A percentile compares a stretch with the other conserved stretches of the same genome.
phyloP scores from a whole-genome alignment of 768 basidiomycete species.

The Pleurotus djamor region DNA sequence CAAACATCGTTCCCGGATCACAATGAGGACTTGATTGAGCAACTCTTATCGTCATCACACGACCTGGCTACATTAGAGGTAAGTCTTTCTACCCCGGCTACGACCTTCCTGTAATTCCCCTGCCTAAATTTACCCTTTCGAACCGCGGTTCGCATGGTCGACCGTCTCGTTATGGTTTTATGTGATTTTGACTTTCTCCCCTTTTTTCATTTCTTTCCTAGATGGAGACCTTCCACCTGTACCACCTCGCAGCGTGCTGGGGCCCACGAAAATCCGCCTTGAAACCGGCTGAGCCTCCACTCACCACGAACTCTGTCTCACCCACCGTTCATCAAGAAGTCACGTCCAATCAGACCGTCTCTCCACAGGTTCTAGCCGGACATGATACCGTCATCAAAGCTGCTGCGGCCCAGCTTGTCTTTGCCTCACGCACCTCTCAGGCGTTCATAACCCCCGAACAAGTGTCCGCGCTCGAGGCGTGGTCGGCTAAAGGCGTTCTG shows the following conservation, averaged over 20 bases:
- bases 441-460: slow-evolving; percentile 75
- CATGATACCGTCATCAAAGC: slow-evolving; percentile 53
- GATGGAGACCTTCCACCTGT: slow-evolving; percentile 88
- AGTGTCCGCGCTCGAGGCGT: slow-evolving; percentile 57
- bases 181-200: background rate
- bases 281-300: slow-evolving; percentile 32
- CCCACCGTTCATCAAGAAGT: slow-evolving; percentile 30
- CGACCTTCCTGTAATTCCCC: background rate
- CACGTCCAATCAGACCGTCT: slow-evolving; percentile 14
- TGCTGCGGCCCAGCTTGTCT: slow-evolving; percentile 81
- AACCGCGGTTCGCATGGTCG: background rate
- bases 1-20: slow-evolving; percentile 79
- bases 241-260: slow-evolving; percentile 79
- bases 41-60: slow-evolving; percentile 44
- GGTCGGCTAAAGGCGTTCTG: slow-evolving; percentile 60
- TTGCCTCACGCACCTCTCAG: slow-evolving; percentile 69
- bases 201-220: slow-evolving; percentile 19
- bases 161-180: background rate
- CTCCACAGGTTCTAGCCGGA: slow-evolving; percentile 16
- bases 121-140: background rate
- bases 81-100: slow-evolving; percentile 2
- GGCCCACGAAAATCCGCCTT: slow-evolving; percentile 25
- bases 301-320: slow-evolving; percentile 40
- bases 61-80: slow-evolving; percentile 74
- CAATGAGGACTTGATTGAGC: slow-evolving; percentile 61